A percentile compares a stretch with the other conserved stretches of the same genome.
Conservation (phyloP, 257 asterid genomes). For the Solanum medicagineum region DNA sequence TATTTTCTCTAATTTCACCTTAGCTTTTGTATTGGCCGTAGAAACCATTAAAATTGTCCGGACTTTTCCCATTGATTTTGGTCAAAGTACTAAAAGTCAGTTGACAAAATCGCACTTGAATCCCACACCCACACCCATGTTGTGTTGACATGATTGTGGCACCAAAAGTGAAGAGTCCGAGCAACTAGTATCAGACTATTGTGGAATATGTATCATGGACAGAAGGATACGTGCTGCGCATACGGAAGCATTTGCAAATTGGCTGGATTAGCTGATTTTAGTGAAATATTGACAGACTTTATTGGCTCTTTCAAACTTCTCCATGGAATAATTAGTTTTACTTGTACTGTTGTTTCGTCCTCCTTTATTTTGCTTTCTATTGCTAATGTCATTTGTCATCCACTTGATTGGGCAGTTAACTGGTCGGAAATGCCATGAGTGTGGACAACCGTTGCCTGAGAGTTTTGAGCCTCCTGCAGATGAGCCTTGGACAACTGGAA, state of each 20-base stretch:
- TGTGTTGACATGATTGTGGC: too few relatives aligned
- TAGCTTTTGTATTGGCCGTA: too few relatives aligned
- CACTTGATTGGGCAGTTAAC: conserved; percentile 41
- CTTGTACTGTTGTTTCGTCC: not conserved
- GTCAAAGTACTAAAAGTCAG: too few relatives aligned
- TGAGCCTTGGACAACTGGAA: conserved; percentile 95
- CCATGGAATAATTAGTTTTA: not conserved
- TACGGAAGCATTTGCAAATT: not conserved
- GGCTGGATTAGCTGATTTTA: not conserved
- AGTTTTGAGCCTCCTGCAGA: conserved; percentile 89
- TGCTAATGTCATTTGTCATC: not conserved
- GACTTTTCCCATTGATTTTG: too few relatives aligned
- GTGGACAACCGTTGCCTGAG: conserved; percentile 97
- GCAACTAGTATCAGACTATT: not conserved
- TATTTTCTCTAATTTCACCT: too few relatives aligned
- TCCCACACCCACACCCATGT: too few relatives aligned
- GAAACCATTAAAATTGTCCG: too few relatives aligned
- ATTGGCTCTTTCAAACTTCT: not conserved
- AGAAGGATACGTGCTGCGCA: not conserved
- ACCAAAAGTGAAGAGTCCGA: too few relatives aligned
- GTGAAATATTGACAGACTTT: not conserved
- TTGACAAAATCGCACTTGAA: too few relatives aligned
- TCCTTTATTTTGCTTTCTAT: not conserved
- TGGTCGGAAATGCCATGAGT: conserved; percentile 80
- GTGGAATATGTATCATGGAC: not conserved